Percentiles rank a stretch among this genome's conserved stretches.
These are phyloP conservation scores for Metarhizium robertsii DNA, from an alignment of 2,329 filamentous ascomycete species.

Conservation along the genomic window DNA sequence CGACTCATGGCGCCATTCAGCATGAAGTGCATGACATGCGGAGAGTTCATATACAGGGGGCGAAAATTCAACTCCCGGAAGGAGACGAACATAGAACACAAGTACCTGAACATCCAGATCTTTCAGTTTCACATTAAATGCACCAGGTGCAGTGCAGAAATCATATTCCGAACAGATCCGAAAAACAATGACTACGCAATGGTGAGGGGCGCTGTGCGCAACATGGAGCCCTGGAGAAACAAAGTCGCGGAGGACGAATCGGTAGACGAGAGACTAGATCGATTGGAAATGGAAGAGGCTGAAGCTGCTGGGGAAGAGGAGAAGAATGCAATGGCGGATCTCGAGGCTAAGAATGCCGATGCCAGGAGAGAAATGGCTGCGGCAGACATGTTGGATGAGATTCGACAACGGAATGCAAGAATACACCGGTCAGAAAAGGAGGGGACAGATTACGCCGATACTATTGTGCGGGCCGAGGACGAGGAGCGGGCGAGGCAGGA, in stretches of 20 bases:
- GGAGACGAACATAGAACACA: constrained; percentile 78
- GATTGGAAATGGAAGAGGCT: constrained; percentile 67
- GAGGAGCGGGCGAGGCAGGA: constrained; percentile 59
- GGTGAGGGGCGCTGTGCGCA: constrained; percentile 77
- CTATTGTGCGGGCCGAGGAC: constrained; percentile 44
- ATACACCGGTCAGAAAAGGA: constrained; percentile 68
- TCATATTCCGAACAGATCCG: constrained; percentile 90
- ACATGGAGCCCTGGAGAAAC: constrained; percentile 83
- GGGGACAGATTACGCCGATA: constrained; percentile 49
- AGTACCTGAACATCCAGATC: constrained; percentile 80
- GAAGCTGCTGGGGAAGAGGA: constrained; percentile 58
- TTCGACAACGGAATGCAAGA: constrained; percentile 81
- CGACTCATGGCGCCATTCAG: constrained; percentile 60
- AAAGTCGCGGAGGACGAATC: constrained; percentile 60
- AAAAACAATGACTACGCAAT: constrained; percentile 86
- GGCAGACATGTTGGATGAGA: constrained; percentile 91
- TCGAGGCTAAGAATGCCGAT: constrained; percentile 89
- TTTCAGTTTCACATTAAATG: constrained; percentile 79
- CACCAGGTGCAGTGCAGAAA: constrained; percentile 76
- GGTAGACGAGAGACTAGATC: constrained; percentile 76
- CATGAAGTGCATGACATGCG: constrained; percentile 37
- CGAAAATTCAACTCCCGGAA: constrained; percentile 95
- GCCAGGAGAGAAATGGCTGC: constrained; percentile 94
- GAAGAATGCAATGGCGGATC: constrained; percentile 84
- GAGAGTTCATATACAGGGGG: constrained; percentile 83